Evolutionary conservation across 768 basidiomycete species (phyloP).

Genomic region (Boletus vinaceobasis): DNA sequence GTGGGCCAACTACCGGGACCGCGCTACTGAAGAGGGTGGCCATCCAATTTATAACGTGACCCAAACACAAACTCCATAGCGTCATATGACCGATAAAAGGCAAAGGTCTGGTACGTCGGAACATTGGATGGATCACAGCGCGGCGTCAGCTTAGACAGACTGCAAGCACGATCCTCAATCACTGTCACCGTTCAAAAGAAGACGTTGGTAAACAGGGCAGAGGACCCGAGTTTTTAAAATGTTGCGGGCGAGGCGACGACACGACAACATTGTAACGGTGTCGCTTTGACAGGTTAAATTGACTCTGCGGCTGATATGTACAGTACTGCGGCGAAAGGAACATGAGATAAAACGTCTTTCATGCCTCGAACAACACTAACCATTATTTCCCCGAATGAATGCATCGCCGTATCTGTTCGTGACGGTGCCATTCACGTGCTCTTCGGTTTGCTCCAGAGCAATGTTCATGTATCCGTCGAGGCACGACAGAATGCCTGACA

Average conservation of each 20-base stretch:
- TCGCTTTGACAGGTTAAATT: conserved; percentile 34
- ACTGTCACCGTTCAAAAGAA: not conserved
- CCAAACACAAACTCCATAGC: not conserved
- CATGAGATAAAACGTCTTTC: not conserved
- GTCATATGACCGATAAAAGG: not conserved
- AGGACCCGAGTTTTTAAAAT: not conserved
- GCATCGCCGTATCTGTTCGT: conserved; percentile 94
- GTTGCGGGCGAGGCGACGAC: not conserved
- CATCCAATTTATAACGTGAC: not conserved
- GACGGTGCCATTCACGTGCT: conserved; percentile 83
- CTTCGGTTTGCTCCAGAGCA: conserved; percentile 94
- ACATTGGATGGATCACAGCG: too few species aligned
- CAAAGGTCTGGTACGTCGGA: not conserved
- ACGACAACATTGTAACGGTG: not conserved
- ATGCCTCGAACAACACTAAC: conserved; percentile 36
- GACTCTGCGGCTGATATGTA: conserved; percentile 75
- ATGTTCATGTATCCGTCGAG: conserved; percentile 99
- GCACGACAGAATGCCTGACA: conserved; percentile 85
- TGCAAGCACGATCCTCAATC: not conserved
- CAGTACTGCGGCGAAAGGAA: conserved; percentile 46
- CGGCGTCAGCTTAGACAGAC: not conserved
- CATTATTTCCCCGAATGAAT: conserved; percentile 93
- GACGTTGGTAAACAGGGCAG: not conserved
- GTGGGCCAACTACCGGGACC: not conserved
- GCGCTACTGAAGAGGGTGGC: not conserved